These are phyloP conservation scores for Fraxinus floribunda DNA, from an alignment of 305 asterid genomes.

Conservation along the genomic window DNA sequence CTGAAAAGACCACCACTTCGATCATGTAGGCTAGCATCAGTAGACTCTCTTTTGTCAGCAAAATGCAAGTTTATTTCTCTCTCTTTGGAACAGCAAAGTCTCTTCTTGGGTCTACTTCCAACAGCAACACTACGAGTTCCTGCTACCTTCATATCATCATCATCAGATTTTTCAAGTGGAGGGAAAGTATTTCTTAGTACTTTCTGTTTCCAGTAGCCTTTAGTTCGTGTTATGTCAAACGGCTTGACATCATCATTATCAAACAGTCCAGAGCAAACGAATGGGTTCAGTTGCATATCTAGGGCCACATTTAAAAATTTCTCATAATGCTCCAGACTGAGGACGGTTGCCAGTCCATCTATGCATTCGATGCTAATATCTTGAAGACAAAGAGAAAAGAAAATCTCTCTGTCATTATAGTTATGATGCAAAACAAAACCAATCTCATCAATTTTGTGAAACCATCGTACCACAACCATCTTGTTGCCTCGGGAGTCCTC, in stretches of 20 bases:
- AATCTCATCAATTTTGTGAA: constrained; percentile 96
- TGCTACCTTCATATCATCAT: constrained; percentile 29
- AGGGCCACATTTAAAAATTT: constrained; percentile 39
- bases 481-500: constrained; percentile 79
- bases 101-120: constrained; percentile 57
- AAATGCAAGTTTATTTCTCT: constrained; percentile 27
- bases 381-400: constrained; percentile 89
- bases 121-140: constrained; percentile 30
- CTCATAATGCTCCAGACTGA: constrained; percentile 79
- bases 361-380: constrained; percentile 89
- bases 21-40: constrained; percentile 28
- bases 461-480: constrained; percentile 95
- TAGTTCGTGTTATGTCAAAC: constrained; percentile 55
- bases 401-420: constrained; percentile 88
- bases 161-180: constrained; percentile 27
- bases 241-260: constrained; percentile 65
- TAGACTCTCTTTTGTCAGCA: constrained; percentile 20
- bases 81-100: constrained; percentile 56
- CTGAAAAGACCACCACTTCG: background rate
- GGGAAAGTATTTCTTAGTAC: constrained; percentile 34
- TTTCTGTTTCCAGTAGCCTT: constrained; percentile 80
- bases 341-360: constrained; percentile 87
- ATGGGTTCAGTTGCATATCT: constrained; percentile 46
- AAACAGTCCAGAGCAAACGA: constrained; percentile 69
- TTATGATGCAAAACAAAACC: constrained; percentile 76